These are phyloP conservation scores for Eucalyptus erythrocorys DNA, from an alignment of 345 rosid species.

Conservation along the genomic window DNA sequence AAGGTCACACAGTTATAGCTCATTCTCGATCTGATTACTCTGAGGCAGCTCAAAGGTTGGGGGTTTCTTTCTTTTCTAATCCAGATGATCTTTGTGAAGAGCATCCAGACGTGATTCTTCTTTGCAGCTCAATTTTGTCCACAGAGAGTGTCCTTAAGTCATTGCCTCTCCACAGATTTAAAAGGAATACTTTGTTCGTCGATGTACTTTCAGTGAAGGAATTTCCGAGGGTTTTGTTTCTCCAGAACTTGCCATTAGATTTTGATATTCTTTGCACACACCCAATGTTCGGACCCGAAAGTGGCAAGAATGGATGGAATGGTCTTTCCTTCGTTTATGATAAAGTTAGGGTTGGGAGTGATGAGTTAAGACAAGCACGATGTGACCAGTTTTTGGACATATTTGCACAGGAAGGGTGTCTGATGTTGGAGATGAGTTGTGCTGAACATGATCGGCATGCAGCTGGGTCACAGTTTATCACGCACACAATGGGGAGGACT, in stretches of 20 bases:
- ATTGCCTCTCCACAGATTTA: conserved; percentile 61
- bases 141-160: conserved; percentile 61
- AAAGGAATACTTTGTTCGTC: conserved; percentile 74
- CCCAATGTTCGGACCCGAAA: conserved; percentile 89
- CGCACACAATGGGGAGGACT: conserved; percentile 70
- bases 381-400: conserved; percentile 49
- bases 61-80: conserved; percentile 44
- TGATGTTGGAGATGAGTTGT: conserved; percentile 85
- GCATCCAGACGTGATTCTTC: conserved; percentile 71
- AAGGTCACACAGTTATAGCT: conserved; percentile 62
- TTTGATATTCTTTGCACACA: conserved; percentile 74
- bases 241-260: conserved; percentile 35
- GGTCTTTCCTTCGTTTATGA: conserved; percentile 62
- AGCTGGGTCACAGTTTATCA: conserved; percentile 78
- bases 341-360: conserved; percentile 52
- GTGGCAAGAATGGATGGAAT: conserved; percentile 72
- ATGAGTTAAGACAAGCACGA: conserved; percentile 30
- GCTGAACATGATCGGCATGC: conserved; percentile 80
- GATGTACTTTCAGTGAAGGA: conserved; percentile 88
- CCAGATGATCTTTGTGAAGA: conserved; percentile 71
- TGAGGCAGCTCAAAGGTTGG: conserved; percentile 34
- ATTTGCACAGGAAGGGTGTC: conserved; percentile 65
- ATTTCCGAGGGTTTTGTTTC: conserved; percentile 52
- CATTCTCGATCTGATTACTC: conserved; percentile 64
- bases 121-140: conserved; percentile 70